A percentile compares a stretch with the other conserved stretches of the same genome.
phyloP scores from a whole-genome alignment of 2,329 filamentous ascomycete genomes.

The Fusarium sp. region DNA sequence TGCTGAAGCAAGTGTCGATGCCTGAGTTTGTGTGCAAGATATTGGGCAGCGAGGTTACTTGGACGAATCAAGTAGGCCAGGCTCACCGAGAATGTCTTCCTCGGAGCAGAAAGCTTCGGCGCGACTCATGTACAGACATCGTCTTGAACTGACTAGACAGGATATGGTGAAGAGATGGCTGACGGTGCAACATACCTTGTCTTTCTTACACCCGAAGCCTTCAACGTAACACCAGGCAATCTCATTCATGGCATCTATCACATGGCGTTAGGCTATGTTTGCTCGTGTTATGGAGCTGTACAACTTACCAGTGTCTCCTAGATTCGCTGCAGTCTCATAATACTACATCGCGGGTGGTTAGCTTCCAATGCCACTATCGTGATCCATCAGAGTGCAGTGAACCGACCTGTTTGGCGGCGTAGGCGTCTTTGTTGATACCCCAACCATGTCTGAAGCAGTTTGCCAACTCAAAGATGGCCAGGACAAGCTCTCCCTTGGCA shows the following conservation, averaged over 20 bases:
- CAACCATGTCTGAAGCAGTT: slow-evolving; percentile 95
- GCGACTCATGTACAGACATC: slow-evolving; percentile 17
- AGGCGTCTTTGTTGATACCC: slow-evolving; percentile 87
- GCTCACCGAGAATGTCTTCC: slow-evolving; percentile 25
- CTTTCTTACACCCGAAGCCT: slow-evolving; percentile 97
- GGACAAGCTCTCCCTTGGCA: slow-evolving; percentile 93
- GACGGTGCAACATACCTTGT: slow-evolving; percentile 79
- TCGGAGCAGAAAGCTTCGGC: not conserved
- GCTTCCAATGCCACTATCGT: slow-evolving; percentile 3
- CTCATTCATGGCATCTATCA: slow-evolving; percentile 93
- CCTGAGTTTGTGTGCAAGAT: slow-evolving; percentile 17
- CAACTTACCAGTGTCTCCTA: slow-evolving; percentile 81
- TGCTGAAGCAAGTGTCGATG: slow-evolving; percentile 14
- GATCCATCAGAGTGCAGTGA: not conserved
- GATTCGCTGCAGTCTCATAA: slow-evolving; percentile 96
- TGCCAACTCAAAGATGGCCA: slow-evolving; percentile 94
- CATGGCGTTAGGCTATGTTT: slow-evolving; percentile 21
- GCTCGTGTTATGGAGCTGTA: not conserved
- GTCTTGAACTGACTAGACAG: slow-evolving; percentile 13
- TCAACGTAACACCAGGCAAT: slow-evolving; percentile 95
- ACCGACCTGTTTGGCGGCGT: slow-evolving; percentile 78
- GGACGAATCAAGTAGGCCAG: slow-evolving; percentile 29
- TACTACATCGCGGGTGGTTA: slow-evolving; percentile 67
- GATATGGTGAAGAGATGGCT: slow-evolving; percentile 13
- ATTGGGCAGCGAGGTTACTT: slow-evolving; percentile 28